phyloP scores from a whole-genome alignment of 257 asterid species.

The Solanum paucissectum region DNA sequence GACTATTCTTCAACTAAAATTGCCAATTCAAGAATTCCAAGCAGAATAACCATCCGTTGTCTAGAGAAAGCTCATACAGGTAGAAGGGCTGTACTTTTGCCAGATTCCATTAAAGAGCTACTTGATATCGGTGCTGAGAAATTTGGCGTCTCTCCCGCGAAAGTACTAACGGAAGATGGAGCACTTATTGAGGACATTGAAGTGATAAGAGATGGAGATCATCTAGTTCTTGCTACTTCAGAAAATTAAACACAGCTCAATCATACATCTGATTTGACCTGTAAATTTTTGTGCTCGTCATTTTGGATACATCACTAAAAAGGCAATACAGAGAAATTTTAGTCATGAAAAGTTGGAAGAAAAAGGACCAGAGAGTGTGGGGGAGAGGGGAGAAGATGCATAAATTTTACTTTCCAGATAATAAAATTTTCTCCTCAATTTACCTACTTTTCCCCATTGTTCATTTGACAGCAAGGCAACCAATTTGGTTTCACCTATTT shows the following conservation, averaged over 20 bases:
- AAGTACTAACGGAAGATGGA: slow-evolving; percentile 41
- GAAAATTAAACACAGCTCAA: neutral
- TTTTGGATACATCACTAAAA: neutral
- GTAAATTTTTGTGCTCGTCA: neutral
- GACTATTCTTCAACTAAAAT: slow-evolving; percentile 10
- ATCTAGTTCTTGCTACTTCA: slow-evolving; percentile 32
- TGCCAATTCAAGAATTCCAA: neutral
- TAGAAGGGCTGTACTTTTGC: slow-evolving; percentile 39
- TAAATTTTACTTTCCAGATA: neutral
- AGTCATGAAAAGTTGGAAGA: neutral
- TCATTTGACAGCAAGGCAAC: neutral
- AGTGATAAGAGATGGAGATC: slow-evolving; percentile 69
- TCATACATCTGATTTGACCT: neutral
- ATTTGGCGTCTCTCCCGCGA: slow-evolving; percentile 36
- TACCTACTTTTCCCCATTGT: neutral
- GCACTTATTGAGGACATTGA: slow-evolving; percentile 43
- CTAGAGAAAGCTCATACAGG: slow-evolving; percentile 26
- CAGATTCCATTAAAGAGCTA: slow-evolving; percentile 41
- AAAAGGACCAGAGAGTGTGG: neutral
- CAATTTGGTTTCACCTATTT: neutral
- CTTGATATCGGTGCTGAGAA: slow-evolving; percentile 47
- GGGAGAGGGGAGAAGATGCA: neutral
- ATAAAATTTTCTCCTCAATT: neutral
- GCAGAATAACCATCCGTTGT: slow-evolving; percentile 45
- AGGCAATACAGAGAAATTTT: neutral